Conservation (phyloP, 1,284 basidiomycete genomes). For the Apiotrichum akiyoshidainum region DNA sequence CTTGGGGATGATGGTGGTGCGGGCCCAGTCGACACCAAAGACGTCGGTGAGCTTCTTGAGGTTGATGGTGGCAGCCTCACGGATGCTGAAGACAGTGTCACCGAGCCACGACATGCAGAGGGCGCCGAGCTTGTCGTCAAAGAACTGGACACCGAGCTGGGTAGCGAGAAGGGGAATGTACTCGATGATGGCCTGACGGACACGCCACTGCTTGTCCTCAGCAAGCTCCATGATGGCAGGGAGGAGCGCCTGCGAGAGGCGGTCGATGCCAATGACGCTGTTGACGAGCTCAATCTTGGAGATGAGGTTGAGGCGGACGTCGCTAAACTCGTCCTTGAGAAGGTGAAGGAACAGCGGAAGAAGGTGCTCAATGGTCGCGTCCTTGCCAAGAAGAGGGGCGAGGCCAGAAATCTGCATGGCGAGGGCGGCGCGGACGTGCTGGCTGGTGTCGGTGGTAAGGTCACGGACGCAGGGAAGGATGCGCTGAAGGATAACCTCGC, state of each 20-base stretch:
- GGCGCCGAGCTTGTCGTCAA: conserved; percentile 94
- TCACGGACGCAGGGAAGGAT: conserved; percentile 97
- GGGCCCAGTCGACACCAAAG: conserved; percentile 98
- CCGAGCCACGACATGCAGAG: conserved; percentile 99
- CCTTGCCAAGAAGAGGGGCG: conserved; percentile 89
- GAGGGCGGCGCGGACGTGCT: conserved; percentile 94
- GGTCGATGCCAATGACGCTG: conserved; percentile 94
- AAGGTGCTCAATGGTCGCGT: conserved; percentile 94
- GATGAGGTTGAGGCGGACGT: conserved; percentile 97
- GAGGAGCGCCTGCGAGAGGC: conserved; percentile 89
- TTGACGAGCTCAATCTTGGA: conserved; percentile 98
- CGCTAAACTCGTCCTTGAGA: conserved; percentile 98
- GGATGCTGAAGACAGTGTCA: conserved; percentile 96
- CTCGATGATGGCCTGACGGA: conserved; percentile 99
- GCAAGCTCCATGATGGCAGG: conserved; percentile 98
- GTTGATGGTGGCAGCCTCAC: conserved; percentile 95
- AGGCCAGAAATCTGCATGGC: conserved; percentile 98
- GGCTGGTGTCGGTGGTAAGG: conserved; percentile 86
- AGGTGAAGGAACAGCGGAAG: conserved; percentile 93
- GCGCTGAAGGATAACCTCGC: conserved; percentile 87
- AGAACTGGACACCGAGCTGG: conserved; percentile 94
- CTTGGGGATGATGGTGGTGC: conserved; percentile 90
- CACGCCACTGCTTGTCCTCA: conserved; percentile 99
- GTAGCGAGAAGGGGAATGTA: conserved; percentile 95
- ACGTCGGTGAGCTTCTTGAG: conserved; percentile 97